Conservation (phyloP, 108 stramenopile species). For the Skeletonema potamos region DNA sequence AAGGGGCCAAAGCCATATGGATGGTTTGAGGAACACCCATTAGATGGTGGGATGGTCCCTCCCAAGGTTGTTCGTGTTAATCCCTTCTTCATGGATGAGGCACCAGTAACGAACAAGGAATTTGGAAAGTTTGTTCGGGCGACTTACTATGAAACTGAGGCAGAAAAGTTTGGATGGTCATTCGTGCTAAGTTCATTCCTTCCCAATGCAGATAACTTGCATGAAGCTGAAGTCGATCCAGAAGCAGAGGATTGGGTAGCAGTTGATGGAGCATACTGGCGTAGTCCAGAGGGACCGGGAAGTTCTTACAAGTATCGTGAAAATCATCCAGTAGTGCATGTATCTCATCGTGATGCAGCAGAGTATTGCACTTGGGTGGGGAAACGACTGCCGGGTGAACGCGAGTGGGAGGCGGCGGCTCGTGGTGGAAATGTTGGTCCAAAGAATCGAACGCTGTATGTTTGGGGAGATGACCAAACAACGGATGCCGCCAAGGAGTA, state of each 20-base stretch:
- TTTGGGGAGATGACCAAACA: conserved; percentile 69
- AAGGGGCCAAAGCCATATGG: conserved; percentile 76
- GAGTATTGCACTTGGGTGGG: conserved; percentile 94
- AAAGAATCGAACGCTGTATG: conserved; percentile 72
- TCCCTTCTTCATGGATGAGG: conserved; percentile 83
- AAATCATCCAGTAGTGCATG: conserved; percentile 91
- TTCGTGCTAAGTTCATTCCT: conserved; percentile 87
- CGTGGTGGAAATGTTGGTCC: conserved; percentile 78
- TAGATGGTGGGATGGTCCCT: conserved; percentile 82
- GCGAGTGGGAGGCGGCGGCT: conserved; percentile 93
- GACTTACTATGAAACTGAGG: conserved; percentile 92
- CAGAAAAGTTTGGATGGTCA: conserved; percentile 93
- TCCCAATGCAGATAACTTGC: conserved; percentile 48
- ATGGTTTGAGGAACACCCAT: conserved; percentile 65
- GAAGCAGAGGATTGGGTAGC: conserved; percentile 89
- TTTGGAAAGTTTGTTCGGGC: conserved; percentile 90
- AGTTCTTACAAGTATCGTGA: conserved; percentile 76
- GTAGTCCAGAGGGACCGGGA: conserved; percentile 87
- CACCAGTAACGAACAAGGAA: conserved; percentile 82
- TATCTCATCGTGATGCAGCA: conserved; percentile 91
- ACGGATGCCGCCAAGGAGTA: conserved; percentile 54
- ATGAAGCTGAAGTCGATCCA: conserved; percentile 70
- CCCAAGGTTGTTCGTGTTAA: conserved; percentile 79
- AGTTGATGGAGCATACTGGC: conserved; percentile 91
- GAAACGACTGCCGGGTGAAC: conserved; percentile 85